Conservation (phyloP, 306 rosid species). For the Lathyrus oleraceus region DNA sequence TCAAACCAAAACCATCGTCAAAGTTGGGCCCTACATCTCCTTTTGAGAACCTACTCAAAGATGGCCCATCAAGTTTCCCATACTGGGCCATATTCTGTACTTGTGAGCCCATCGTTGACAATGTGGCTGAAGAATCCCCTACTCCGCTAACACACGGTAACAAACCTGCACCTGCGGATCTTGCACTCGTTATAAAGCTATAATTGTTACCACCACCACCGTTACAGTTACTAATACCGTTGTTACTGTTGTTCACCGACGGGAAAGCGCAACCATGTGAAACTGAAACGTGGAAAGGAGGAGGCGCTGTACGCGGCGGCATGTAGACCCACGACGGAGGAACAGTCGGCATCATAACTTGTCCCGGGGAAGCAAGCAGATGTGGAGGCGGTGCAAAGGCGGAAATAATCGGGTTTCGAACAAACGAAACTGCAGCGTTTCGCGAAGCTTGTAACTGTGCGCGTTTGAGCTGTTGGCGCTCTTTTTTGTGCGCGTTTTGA, state of each 20-base stretch:
- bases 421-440: constrained; percentile 75
- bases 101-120: constrained; percentile 54
- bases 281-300: constrained; percentile 72
- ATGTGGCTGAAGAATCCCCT: constrained; percentile 49
- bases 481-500: constrained; percentile 81
- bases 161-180: constrained; percentile 44
- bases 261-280: constrained; percentile 80
- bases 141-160: constrained; percentile 49
- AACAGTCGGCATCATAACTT: constrained; percentile 46
- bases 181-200: constrained; percentile 32
- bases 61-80: constrained; percentile 58
- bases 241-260: constrained; percentile 23
- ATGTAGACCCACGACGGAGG: constrained; percentile 71
- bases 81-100: constrained; percentile 55
- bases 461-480: constrained; percentile 76
- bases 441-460: constrained; percentile 80
- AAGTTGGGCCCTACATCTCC: constrained; percentile 66
- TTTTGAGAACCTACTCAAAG: constrained; percentile 57
- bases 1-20: constrained; percentile 80
- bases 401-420: constrained; percentile 77
- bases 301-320: constrained; percentile 54
- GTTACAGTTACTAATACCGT: neutral
- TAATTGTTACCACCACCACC: neutral
- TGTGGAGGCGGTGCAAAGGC: constrained; percentile 86
- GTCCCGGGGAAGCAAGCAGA: constrained; percentile 57